Conservation (phyloP, 129 eudicot species). For the Calendula officinalis region DNA sequence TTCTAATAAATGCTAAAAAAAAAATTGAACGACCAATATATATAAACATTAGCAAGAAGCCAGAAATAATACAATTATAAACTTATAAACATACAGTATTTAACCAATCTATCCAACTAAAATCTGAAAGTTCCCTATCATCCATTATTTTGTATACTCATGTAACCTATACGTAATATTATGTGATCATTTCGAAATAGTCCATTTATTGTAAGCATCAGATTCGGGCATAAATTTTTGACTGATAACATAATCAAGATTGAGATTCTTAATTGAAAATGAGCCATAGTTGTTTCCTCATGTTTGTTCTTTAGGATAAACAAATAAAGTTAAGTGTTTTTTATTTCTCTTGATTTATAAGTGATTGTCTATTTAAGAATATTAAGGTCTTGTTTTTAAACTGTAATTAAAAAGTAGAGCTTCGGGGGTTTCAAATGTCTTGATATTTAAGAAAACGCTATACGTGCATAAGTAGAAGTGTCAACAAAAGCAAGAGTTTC, state of each 20-base stretch:
- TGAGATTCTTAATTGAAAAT: constrained; percentile 28
- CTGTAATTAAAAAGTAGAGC: too few species aligned
- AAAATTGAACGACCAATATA: too few species aligned
- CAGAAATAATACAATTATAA: too few species aligned
- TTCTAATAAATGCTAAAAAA: too few species aligned
- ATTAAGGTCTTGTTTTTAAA: background rate
- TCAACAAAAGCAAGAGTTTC: too few species aligned
- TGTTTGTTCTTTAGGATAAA: constrained; percentile 16
- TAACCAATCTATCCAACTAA: too few species aligned
- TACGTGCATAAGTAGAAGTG: too few species aligned
- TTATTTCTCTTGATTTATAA: constrained; percentile 1
- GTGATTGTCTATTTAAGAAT: background rate
- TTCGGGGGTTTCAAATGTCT: too few species aligned
- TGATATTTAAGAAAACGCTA: too few species aligned
- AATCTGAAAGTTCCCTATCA: background rate
- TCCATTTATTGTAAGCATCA: constrained; percentile 13
- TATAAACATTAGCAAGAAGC: too few species aligned
- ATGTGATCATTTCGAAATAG: background rate
- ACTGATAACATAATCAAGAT: constrained; percentile 30
- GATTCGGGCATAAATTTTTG: constrained; percentile 21
- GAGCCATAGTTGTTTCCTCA: constrained; percentile 22
- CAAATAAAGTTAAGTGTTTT: background rate
- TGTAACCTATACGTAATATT: too few species aligned
- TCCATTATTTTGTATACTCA: background rate
- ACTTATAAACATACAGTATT: too few species aligned